Evolutionary conservation across 371 early-diverging fungal species (phyloP).

Genomic region (Actinomortierella ambigua): DNA sequence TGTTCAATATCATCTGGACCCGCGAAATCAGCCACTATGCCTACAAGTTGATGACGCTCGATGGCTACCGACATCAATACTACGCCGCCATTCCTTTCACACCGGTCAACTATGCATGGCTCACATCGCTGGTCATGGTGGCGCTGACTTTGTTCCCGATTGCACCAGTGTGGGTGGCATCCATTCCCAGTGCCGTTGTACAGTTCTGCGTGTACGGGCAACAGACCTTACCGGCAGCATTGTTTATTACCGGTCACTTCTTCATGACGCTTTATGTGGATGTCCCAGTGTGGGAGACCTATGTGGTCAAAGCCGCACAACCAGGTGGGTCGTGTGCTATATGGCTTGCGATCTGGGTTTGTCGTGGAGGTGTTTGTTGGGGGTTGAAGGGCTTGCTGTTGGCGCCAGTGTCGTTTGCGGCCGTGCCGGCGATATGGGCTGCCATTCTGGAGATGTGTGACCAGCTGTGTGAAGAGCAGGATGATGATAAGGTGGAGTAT

Average conservation of each 20-base stretch:
- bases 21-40: no score
- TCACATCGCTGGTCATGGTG: constrained; percentile 31
- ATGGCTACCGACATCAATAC: no score
- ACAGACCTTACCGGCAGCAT: constrained; percentile 21
- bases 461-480: constrained; percentile 2
- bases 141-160: constrained; percentile 32
- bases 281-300: constrained; percentile 40
- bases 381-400: constrained; percentile 33
- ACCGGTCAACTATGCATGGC: constrained; percentile 34
- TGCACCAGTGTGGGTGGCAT: constrained; percentile 38
- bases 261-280: constrained; percentile 22
- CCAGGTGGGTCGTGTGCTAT: constrained; percentile 38
- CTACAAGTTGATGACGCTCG: no score
- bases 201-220: constrained; percentile 43
- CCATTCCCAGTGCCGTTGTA: constrained; percentile 28
- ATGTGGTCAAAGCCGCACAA: constrained; percentile 36
- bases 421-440: constrained; percentile 32
- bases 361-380: constrained; percentile 41
- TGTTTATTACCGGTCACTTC: constrained; percentile 27
- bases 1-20: no score
- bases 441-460: constrained; percentile 38
- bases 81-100: no score
- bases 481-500: no score
- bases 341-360: constrained; percentile 41
- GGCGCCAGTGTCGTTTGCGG: constrained; percentile 37